Conservation (phyloP, 805 yeast species). For the Pichia sporocuriosa region DNA sequence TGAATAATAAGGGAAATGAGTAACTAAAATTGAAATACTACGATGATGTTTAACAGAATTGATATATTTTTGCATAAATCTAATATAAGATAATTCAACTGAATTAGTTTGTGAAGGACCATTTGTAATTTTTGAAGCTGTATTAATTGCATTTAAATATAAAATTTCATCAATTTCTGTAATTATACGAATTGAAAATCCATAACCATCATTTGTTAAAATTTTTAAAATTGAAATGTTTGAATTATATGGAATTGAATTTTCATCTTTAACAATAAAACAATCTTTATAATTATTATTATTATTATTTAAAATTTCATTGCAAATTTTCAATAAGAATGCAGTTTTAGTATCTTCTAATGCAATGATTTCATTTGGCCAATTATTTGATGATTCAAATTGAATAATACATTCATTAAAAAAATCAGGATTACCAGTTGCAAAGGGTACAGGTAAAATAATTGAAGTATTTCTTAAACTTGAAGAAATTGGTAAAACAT, state of each 20-base stretch:
- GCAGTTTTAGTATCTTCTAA: slow-evolving; percentile 89
- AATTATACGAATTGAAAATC: slow-evolving; percentile 67
- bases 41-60: slow-evolving; percentile 77
- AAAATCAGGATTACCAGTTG: slow-evolving; percentile 66
- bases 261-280: slow-evolving; percentile 57
- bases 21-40: slow-evolving; percentile 62
- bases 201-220: slow-evolving; percentile 84
- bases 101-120: slow-evolving; percentile 52
- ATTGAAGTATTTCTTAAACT: slow-evolving; percentile 70
- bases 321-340: slow-evolving; percentile 62
- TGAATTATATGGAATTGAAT: slow-evolving; percentile 56
- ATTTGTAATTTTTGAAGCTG: slow-evolving; percentile 29
- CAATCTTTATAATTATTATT: slow-evolving; percentile 36
- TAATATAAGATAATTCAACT: slow-evolving; percentile 54
- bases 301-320: slow-evolving; percentile 37
- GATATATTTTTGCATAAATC: slow-evolving; percentile 57
- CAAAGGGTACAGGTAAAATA: slow-evolving; percentile 77
- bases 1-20: slow-evolving; percentile 64
- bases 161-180: slow-evolving; percentile 80
- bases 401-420: slow-evolving; percentile 77
- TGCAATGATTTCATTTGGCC: slow-evolving; percentile 92
- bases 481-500: slow-evolving; percentile 69
- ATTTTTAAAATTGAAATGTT: slow-evolving; percentile 54
- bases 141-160: slow-evolving; percentile 64
- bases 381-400: slow-evolving; percentile 81